Base-by-base conservation (phyloP, 345 rosid species). In the Draba incana region DNA sequence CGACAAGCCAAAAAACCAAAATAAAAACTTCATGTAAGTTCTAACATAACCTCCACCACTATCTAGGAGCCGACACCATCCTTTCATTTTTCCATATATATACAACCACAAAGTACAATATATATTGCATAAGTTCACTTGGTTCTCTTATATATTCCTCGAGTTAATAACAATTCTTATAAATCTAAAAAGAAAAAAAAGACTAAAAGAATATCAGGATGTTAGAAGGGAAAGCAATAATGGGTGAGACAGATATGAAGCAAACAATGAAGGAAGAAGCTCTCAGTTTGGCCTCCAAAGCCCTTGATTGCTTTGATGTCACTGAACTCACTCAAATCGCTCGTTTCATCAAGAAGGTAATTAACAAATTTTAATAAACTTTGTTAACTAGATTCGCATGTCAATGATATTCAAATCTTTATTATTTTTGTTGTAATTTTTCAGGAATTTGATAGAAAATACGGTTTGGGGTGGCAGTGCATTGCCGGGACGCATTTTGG, bases 201-300 rank as follows among this genome's bases (percentile, higher is more conserved):
- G 16, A 39, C 2, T 3, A 11, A 30, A 28, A 5, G 13, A 4
- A 71, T 20, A 20, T 6, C 6, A 55, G 8, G 57, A 89, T 92
- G 98, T 70, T 89, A 69, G 98, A 89, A 80, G 97, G 98, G 48
- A 89, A 92, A 65, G 95, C 92, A 54, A 77, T 89, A 30, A 46
- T 92, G 61, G 84, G 88, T 12, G 97, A 89, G 71, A 85, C 92
- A 3, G 95, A 89, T 69, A 88, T 92, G 98, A 82, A 82, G n/a
- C 83, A 78, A 47, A 71, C 86, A 64, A 88, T 85, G 92, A 96
- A 89, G 63, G 81, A 82, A 65, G 82, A 85, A 50, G 96, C 92
- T 30, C 86, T 89, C 44, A 64, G 78, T 45, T 76, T 83, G 45
- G 97, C 95, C 12, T 77, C 95, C 6, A 86, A 88, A 75, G 92